A percentile compares a stretch with the other conserved stretches of the same genome.
Evolutionary conservation across 2,329 filamentous ascomycete genomes (phyloP).

Genomic region (Colletotrichum tamarilloi): DNA sequence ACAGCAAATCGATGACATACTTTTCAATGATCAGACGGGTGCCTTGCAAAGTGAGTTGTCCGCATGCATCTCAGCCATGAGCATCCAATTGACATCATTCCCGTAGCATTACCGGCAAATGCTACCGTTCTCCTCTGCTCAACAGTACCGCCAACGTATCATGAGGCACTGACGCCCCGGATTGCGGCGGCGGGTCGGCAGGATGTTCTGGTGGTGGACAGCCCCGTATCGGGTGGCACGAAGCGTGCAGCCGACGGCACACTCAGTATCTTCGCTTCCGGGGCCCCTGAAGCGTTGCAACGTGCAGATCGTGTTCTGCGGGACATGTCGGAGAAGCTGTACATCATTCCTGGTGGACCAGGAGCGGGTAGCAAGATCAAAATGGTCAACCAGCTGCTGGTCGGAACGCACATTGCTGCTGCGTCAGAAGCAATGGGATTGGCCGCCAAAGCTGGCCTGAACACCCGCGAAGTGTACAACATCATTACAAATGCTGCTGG

Average conservation of each 20-base stretch:
- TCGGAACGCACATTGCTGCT: constrained; percentile 62
- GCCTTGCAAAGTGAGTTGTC: constrained; percentile 34
- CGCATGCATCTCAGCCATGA: not conserved
- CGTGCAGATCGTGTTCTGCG: constrained; percentile 65
- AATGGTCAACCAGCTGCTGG: constrained; percentile 64
- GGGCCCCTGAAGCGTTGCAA: constrained; percentile 59
- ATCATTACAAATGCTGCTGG: constrained; percentile 44
- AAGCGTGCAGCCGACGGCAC: constrained; percentile 77
- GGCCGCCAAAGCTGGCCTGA: constrained; percentile 58
- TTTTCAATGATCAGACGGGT: constrained; percentile 44
- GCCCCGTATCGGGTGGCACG: constrained; percentile 78
- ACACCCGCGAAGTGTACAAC: constrained; percentile 47
- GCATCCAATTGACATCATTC: not conserved
- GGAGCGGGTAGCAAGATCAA: constrained; percentile 65
- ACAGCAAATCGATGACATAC: constrained; percentile 45
- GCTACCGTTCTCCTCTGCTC: constrained; percentile 45
- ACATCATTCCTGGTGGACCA: constrained; percentile 59
- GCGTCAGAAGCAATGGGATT: constrained; percentile 64
- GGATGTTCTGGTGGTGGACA: constrained; percentile 68
- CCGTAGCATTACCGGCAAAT: constrained; percentile 29
- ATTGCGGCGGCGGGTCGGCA: constrained; percentile 28
- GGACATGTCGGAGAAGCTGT: constrained; percentile 68
- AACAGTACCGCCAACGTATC: constrained; percentile 47
- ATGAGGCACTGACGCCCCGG: constrained; percentile 25
- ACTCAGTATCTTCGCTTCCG: constrained; percentile 73